Base-by-base conservation (phyloP, 176 grass and related monocot species). In the Aegilops tauschii region DNA sequence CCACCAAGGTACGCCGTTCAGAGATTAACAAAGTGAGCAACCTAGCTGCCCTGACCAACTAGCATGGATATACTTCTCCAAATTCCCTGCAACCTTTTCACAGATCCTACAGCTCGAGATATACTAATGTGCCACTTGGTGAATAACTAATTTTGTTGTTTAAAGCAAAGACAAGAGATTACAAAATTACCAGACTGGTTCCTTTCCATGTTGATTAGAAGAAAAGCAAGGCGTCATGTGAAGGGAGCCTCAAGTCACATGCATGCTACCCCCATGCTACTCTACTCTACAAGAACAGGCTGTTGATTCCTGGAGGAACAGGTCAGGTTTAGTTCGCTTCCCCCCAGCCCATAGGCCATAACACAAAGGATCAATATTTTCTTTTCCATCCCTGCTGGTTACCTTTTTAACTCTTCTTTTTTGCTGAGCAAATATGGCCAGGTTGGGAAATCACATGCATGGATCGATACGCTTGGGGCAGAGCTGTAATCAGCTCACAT, bases 281-380 rank as follows among this genome's bases (percentile, higher is more conserved):
- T 91, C 34, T 85, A 88, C 90, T 88, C 86, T 56, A 78, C 86
- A 79, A 88, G 72, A 86, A 85, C 90, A 86, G 86, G 86, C 88
- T 88, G 90, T 88, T 91, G 86, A 83, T 88, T 88, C 71, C 82
- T 47, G 40, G 78, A 91, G 82, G 90, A 88, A 91, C 86, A 91
- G 64, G 86, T 88, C 86, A 82, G 82, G 62, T 72, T 70, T 84
- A 80, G 76, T 69, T 59, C 31, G 3, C 42, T 49, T 81, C 64
- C 50, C 5, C 78, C 14, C 29, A 9, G 12, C 72, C 40, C 72
- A 75, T 74, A 28, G 39, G 71, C 30, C 78, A 28, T 12, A 80
- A 16, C 56, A 86, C 77, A 85, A 49, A 79, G 65, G 89, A 87
- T 67, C 68, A 62, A 85, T 50, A 76, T 31, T 65, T 65, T 65